Evolutionary conservation across 2,329 filamentous ascomycete genomes (phyloP).

Genomic region (Stagonosporopsis rhizophila): DNA sequence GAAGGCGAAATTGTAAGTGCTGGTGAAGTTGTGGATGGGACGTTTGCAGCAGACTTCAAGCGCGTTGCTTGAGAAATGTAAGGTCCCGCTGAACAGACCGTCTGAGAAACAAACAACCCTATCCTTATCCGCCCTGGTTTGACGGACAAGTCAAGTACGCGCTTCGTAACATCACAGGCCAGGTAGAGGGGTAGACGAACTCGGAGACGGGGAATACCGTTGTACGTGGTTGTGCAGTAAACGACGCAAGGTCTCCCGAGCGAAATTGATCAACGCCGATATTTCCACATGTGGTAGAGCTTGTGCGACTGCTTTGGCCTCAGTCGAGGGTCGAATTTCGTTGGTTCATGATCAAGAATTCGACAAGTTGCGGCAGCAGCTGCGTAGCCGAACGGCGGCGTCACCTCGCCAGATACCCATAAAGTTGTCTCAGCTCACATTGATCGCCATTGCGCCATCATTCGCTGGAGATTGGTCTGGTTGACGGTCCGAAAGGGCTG

Average conservation of each 20-base stretch:
- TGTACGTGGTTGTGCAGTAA: conserved; percentile 31
- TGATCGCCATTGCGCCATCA: conserved; percentile 5
- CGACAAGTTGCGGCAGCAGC: not conserved
- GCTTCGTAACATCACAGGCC: conserved; percentile 22
- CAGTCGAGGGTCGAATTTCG: not conserved
- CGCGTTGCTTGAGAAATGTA: conserved; percentile 31
- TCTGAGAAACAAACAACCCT: conserved; percentile 24
- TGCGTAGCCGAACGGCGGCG: conserved; percentile 1
- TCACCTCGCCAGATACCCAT: conserved; percentile 6
- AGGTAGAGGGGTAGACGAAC: conserved; percentile 21
- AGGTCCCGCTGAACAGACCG: conserved; percentile 19
- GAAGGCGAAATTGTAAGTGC: conserved; percentile 13
- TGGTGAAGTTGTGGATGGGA: conserved; percentile 20
- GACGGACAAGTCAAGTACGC: conserved; percentile 19
- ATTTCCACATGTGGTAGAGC: conserved; percentile 13
- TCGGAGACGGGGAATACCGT: conserved; percentile 18
- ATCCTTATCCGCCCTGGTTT: conserved; percentile 28
- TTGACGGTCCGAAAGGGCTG: not conserved
- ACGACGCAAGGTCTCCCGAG: conserved; percentile 27
- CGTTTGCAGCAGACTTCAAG: conserved; percentile 17
- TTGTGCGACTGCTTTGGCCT: conserved; percentile 19
- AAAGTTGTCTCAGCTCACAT: conserved; percentile 10
- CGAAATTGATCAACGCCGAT: conserved; percentile 21
- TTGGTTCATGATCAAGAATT: conserved; percentile 3
- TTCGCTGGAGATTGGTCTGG: not conserved